These are phyloP conservation scores for Veloboletus limbatus DNA, from an alignment of 1,284 basidiomycete genomes.

Conservation along the genomic window DNA sequence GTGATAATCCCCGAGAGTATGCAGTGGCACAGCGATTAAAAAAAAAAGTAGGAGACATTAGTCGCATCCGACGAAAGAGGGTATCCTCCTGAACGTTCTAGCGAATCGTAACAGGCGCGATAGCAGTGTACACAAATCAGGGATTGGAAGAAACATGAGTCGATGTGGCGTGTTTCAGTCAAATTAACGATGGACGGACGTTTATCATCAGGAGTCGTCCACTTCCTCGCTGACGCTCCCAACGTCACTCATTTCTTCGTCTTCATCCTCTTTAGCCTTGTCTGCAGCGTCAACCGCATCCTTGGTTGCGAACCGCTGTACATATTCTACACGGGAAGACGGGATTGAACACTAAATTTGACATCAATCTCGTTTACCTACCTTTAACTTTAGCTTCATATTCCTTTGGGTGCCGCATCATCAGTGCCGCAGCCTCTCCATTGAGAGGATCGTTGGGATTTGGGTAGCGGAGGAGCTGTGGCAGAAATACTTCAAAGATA, in stretches of 20 bases:
- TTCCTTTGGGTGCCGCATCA: slow-evolving; percentile 96
- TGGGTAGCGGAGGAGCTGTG: slow-evolving; percentile 94
- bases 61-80: slow-evolving; percentile 21
- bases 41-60: slow-evolving; percentile 17
- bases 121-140: slow-evolving; percentile 10
- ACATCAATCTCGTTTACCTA: slow-evolving; percentile 32
- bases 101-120: slow-evolving; percentile 12
- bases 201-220: slow-evolving; percentile 24
- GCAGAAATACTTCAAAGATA: slow-evolving; percentile 98
- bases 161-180: slow-evolving; percentile 10
- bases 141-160: slow-evolving; percentile 7
- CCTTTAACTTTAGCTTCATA: slow-evolving; percentile 93
- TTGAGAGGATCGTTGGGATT: slow-evolving; percentile 98
- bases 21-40: slow-evolving; percentile 21
- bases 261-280: slow-evolving; percentile 64
- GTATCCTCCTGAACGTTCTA: slow-evolving; percentile 30
- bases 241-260: slow-evolving; percentile 91
- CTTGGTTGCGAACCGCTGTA: slow-evolving; percentile 81
- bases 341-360: slow-evolving; percentile 4
- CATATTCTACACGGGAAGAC: slow-evolving; percentile 68
- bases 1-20: slow-evolving; percentile 24
- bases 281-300: slow-evolving; percentile 70
- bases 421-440: slow-evolving; percentile 93
- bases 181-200: slow-evolving; percentile 4
- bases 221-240: slow-evolving; percentile 81